Base-by-base conservation (phyloP, 2,329 filamentous ascomycete species). In the Chaetomium globosum region DNA sequence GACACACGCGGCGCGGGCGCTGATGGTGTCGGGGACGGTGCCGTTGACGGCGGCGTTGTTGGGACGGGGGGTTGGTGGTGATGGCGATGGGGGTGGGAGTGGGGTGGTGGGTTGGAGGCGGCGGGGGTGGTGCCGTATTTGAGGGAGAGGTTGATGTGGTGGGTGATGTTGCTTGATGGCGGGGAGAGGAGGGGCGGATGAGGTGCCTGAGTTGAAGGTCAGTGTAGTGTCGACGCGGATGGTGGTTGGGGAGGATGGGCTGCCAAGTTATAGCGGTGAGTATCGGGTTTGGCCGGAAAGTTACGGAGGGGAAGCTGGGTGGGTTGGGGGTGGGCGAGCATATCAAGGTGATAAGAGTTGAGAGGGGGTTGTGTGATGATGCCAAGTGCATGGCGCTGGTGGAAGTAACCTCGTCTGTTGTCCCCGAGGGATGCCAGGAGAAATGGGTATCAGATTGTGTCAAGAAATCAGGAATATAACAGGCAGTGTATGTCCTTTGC, bases 11-110 rank as follows among this genome's bases (percentile, higher is more conserved):
- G 71, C 68, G 0, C 53, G 59, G 5, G 65, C 60, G 28, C 65
- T 72, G 49, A 67, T 69, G 61, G 71, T 75, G 9, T 72, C 72
- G 3, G 72, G 74, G 16, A 72, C 73, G 36, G 69, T 75, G 8
- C 72, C 74, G 33, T 65, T 75, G 19, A 75, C 74, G 4, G 64
- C 71, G 55, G 74, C 74, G 52, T 67, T 75, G 60, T 66, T 74
- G 65, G 26, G 26, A 4, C 70, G 70, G 65, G 70, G 72, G 21
- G 71, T 73, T 58, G 60, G 69, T 3, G 72, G 59, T 1, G 36
- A 69, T 75, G 8, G 71, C 73, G 30, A 65, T 75, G 19, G 74
- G 73, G 4, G 63, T 2, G 72, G 59, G 1, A 70, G 69, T 1
- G 53, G 21, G n/a, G 7, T 48, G 19, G n/a, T 70, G 31, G 68